Base-by-base conservation (phyloP, 2,329 filamentous ascomycete species). In the Aspergillus fumigatus region DNA sequence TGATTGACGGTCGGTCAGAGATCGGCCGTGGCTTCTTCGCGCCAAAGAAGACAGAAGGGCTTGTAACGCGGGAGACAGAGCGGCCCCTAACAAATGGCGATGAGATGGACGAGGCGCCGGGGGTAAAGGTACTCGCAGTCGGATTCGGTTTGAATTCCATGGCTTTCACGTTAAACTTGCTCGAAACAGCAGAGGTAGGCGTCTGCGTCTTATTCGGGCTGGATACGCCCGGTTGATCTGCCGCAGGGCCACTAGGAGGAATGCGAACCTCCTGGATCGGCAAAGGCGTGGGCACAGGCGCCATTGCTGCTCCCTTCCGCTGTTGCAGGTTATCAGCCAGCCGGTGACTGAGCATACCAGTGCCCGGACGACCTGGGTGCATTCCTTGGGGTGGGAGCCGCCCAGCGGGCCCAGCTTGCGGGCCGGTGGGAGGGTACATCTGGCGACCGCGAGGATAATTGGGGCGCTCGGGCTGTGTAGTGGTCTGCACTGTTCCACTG, bases 131-230 rank as follows among this genome's bases (percentile, higher is more conserved):
- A 48, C 84, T 83, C 0, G 92, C 92, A 59, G 88, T 88, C 4
- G 90, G 87, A 66, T 88, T 95, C 19, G 93, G 94, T 62, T 88
- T 87, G 75, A 97, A 97, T 67, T 96, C 92, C 68, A 81, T 76
- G 0, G 85, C 85, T 53, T 80, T 82, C 38, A 83, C 84, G 60
- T 86, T 87, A 71, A 87, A 82, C 57, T 81, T 80, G 6, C 77
- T 80, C 3, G 81, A 79, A 1, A 71, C 69, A 19, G 77, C 79
- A 5, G 83, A 83, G 1, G 76, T 77, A 9, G 83, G 82, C 35
- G 82, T 83, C 58, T 81, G 79, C 32, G 77, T 71, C 59, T 78
- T 77, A 45, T 65, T 69, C 26, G 77, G 74, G 61, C 73, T 77
- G 19, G 71, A 71, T 27, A 77, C 59, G 43, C 66, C 65, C 78